Percentiles rank a stretch among this genome's conserved stretches.
These are phyloP conservation scores for Sporisorium iseilematis-ciliati DNA, from an alignment of 1,284 basidiomycete genomes.

Conservation along the genomic window DNA sequence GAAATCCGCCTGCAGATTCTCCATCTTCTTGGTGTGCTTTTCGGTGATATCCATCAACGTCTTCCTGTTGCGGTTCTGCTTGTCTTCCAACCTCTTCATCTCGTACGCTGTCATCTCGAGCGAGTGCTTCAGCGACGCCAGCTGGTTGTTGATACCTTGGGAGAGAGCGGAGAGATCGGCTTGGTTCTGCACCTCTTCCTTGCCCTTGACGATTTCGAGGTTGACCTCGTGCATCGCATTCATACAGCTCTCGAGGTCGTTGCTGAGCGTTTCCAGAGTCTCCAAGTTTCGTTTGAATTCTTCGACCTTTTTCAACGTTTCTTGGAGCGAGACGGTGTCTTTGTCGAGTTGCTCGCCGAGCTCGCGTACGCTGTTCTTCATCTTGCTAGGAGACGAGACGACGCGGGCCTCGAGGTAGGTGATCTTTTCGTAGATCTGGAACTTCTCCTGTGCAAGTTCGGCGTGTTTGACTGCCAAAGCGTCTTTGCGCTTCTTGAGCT, in stretches of 20 bases:
- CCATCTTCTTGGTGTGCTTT: slow-evolving; percentile 50
- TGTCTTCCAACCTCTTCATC: slow-evolving; percentile 50
- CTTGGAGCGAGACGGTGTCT: slow-evolving; percentile 78
- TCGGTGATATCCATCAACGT: slow-evolving; percentile 51
- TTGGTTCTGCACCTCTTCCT: slow-evolving; percentile 50
- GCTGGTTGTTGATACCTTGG: slow-evolving; percentile 48
- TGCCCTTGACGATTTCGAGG: slow-evolving; percentile 56
- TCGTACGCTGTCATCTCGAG: slow-evolving; percentile 54
- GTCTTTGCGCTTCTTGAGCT: slow-evolving; percentile 55
- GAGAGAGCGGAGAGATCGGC: slow-evolving; percentile 40
- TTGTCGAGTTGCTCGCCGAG: slow-evolving; percentile 76
- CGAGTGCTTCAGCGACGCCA: slow-evolving; percentile 45
- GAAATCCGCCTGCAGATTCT: slow-evolving; percentile 43
- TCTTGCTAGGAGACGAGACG: slow-evolving; percentile 54
- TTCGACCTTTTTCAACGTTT: slow-evolving; percentile 79
- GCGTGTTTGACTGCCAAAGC: slow-evolving; percentile 51
- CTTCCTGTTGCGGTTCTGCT: slow-evolving; percentile 50
- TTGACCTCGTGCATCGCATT: slow-evolving; percentile 59
- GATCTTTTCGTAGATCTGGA: slow-evolving; percentile 58
- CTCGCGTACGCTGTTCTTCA: slow-evolving; percentile 50
- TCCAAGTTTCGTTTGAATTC: slow-evolving; percentile 53
- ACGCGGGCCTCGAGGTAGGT: slow-evolving; percentile 60
- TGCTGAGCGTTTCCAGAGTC: slow-evolving; percentile 51
- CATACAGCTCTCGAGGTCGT: slow-evolving; percentile 49
- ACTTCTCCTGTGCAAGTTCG: slow-evolving; percentile 55